Evolutionary conservation across 805 yeast genomes (phyloP).

Genomic region (Spathaspora passalidarum): DNA sequence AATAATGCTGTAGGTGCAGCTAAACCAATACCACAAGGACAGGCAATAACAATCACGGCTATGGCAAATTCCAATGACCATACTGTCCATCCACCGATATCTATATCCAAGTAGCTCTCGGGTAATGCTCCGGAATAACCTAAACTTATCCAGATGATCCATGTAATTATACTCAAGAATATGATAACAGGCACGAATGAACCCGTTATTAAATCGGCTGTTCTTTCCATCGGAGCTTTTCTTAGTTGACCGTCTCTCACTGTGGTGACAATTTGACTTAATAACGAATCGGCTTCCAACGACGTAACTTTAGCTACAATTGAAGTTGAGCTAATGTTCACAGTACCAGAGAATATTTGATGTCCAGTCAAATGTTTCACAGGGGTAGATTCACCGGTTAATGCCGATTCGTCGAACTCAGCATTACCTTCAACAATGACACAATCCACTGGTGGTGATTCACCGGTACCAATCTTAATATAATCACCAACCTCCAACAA

Average conservation of each 20-base stretch:
- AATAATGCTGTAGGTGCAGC: constrained; percentile 84
- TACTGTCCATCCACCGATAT: constrained; percentile 70
- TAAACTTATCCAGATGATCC: constrained; percentile 65
- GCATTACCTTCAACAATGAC: constrained; percentile 45
- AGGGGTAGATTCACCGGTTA: constrained; percentile 63
- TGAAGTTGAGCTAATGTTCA: constrained; percentile 56
- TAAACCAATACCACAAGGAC: constrained; percentile 83
- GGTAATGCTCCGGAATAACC: constrained; percentile 59
- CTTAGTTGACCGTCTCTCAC: constrained; percentile 73
- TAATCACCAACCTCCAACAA: constrained; percentile 51
- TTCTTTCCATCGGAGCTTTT: constrained; percentile 69
- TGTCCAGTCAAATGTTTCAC: constrained; percentile 58
- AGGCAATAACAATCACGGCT: constrained; percentile 77
- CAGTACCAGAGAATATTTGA: constrained; percentile 69
- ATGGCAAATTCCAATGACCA: constrained; percentile 79
- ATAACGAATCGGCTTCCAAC: constrained; percentile 59
- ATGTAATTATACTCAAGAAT: constrained; percentile 55
- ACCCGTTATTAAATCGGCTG: constrained; percentile 67
- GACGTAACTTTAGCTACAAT: constrained; percentile 55
- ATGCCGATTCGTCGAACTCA: constrained; percentile 58
- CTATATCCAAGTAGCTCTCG: constrained; percentile 52
- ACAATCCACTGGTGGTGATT: constrained; percentile 60
- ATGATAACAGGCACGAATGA: constrained; percentile 71
- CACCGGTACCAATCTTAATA: constrained; percentile 50
- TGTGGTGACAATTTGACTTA: constrained; percentile 66